Conservation (phyloP, 2,329 filamentous ascomycete species). For the Fusarium sp. region DNA sequence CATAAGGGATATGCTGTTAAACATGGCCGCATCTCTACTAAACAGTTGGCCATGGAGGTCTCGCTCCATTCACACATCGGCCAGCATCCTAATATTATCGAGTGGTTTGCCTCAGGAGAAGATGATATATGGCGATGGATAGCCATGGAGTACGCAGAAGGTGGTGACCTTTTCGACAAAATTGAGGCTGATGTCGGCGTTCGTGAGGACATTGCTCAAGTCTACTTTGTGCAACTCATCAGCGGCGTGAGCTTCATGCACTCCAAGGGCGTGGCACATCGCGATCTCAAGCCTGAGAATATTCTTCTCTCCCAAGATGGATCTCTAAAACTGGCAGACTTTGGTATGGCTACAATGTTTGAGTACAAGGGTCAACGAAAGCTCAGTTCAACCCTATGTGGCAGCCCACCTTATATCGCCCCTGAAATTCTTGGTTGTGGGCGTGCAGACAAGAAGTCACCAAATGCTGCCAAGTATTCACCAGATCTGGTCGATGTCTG, state of each 20-base stretch:
- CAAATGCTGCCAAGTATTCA: slow-evolving; percentile 71
- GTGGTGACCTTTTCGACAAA: slow-evolving; percentile 98
- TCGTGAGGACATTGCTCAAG: slow-evolving; percentile 92
- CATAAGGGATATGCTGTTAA: slow-evolving; percentile 95
- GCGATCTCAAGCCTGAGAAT: slow-evolving; percentile 94
- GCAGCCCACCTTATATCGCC: slow-evolving; percentile 96
- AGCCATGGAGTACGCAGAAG: slow-evolving; percentile 96
- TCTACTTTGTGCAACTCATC: slow-evolving; percentile 94
- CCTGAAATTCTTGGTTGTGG: slow-evolving; percentile 82
- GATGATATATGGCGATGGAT: slow-evolving; percentile 95
- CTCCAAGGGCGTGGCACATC: slow-evolving; percentile 92
- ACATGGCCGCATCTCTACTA: slow-evolving; percentile 86
- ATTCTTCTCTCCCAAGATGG: slow-evolving; percentile 88
- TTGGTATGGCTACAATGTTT: slow-evolving; percentile 94
- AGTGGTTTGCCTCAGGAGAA: slow-evolving; percentile 89
- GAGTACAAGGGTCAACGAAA: slow-evolving; percentile 88
- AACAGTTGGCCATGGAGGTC: slow-evolving; percentile 93
- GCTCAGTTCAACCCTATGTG: slow-evolving; percentile 88
- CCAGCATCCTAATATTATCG: slow-evolving; percentile 92
- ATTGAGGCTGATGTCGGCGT: slow-evolving; percentile 98
- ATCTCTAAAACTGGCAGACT: slow-evolving; percentile 94
- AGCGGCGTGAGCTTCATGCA: slow-evolving; percentile 95
- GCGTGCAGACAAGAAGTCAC: slow-evolving; percentile 59
- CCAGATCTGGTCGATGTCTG: slow-evolving; percentile 92
- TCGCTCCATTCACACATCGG: slow-evolving; percentile 89